Percentiles rank a stretch among this genome's conserved stretches.
Evolutionary conservation across 2,329 filamentous ascomycete species (phyloP).

Genomic region (Talaromyces sp.): DNA sequence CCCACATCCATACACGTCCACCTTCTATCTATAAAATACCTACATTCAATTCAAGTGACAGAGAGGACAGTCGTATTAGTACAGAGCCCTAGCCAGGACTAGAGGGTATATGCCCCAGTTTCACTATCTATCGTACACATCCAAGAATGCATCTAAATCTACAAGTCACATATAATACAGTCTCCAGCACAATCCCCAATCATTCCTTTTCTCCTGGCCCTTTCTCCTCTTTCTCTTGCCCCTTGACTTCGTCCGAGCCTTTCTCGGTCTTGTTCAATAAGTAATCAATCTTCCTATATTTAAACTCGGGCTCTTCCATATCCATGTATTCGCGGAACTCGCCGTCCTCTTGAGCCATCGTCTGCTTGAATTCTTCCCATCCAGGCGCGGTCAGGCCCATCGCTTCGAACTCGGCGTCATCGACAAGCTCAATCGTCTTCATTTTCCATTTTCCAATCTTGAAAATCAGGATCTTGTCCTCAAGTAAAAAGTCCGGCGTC

Average conservation of each 20-base stretch:
- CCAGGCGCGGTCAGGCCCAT: conserved; percentile 44
- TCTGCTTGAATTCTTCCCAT: conserved; percentile 37
- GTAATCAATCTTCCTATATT: background rate
- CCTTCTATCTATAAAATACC: no score
- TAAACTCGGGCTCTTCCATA: background rate
- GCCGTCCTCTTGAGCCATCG: conserved; percentile 7
- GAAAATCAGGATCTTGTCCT: conserved; percentile 48
- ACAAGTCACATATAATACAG: background rate
- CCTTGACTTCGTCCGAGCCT: no score
- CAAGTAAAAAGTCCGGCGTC: conserved; percentile 45
- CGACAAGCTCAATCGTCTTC: conserved; percentile 50
- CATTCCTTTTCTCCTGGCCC: background rate
- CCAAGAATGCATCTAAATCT: background rate
- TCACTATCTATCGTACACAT: background rate
- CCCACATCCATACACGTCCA: no score
- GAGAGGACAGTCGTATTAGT: background rate
- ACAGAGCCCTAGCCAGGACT: background rate
- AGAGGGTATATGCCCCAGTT: no score
- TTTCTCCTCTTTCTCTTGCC: background rate
- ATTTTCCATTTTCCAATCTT: conserved; percentile 57
- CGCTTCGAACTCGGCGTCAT: conserved; percentile 47
- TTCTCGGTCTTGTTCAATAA: no score
- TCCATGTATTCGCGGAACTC: background rate
- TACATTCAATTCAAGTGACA: background rate
- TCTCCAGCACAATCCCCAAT: background rate